Conservation (phyloP, 2,329 filamentous ascomycete species). For the Pyrenophora graminea region DNA sequence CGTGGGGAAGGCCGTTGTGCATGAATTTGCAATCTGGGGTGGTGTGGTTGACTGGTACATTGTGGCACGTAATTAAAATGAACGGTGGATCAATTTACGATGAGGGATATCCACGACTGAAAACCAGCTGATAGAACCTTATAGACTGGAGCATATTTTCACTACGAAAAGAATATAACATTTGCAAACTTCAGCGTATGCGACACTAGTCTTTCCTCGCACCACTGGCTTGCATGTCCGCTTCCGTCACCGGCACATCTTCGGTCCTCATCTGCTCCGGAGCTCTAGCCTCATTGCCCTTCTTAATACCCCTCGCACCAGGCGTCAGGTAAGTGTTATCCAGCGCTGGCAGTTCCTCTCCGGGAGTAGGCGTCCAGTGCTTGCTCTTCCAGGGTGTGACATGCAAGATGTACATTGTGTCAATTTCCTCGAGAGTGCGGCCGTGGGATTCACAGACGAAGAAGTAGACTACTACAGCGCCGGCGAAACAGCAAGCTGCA, state of each 20-base stretch:
- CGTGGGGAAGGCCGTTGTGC: too few relatives aligned
- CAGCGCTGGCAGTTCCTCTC: slow-evolving; percentile 40
- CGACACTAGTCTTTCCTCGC: slow-evolving; percentile 10
- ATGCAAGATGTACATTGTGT: slow-evolving; percentile 69
- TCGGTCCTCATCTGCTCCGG: slow-evolving; percentile 32
- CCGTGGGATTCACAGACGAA: slow-evolving; percentile 77
- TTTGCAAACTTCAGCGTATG: neutral
- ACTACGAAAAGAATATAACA: neutral
- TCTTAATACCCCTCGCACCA: slow-evolving; percentile 41
- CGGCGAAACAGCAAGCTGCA: slow-evolving; percentile 70
- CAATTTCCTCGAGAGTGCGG: slow-evolving; percentile 76
- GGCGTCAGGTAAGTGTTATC: slow-evolving; percentile 43
- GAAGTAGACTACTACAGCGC: slow-evolving; percentile 71
- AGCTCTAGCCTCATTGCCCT: slow-evolving; percentile 37
- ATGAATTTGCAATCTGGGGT: too few relatives aligned
- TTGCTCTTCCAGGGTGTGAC: slow-evolving; percentile 67
- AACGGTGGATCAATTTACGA: too few relatives aligned
- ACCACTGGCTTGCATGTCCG: slow-evolving; percentile 19
- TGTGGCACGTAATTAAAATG: too few relatives aligned
- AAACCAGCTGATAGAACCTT: too few relatives aligned
- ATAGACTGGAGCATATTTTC: neutral
- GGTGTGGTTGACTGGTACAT: too few relatives aligned
- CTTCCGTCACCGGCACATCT: slow-evolving; percentile 19
- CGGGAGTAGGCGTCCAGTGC: slow-evolving; percentile 53
- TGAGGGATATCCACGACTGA: too few relatives aligned